Percentiles rank a stretch among this genome's conserved stretches.
These are phyloP conservation scores for Pythium chondricola DNA, from an alignment of 352 stramenopile genomes.

Conservation along the genomic window DNA sequence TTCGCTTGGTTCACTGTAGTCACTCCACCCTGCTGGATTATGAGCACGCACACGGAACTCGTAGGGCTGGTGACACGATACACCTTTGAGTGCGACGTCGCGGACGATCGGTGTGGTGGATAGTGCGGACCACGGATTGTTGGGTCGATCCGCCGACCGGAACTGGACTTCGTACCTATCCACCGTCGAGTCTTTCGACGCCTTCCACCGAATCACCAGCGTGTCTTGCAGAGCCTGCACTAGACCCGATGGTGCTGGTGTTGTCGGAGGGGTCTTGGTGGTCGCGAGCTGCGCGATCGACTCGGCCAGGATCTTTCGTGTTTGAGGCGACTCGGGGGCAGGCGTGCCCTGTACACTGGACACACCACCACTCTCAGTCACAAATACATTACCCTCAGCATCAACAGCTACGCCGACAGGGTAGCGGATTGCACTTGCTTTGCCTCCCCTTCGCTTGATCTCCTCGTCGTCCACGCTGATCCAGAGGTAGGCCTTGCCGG, in stretches of 20 bases:
- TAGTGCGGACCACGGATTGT: constrained; percentile 44
- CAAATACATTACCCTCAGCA: constrained; percentile 62
- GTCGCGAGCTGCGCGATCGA: constrained; percentile 55
- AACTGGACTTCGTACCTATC: constrained; percentile 77
- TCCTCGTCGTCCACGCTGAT: constrained; percentile 63
- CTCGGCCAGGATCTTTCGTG: constrained; percentile 49
- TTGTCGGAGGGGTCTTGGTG: constrained; percentile 31
- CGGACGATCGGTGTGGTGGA: constrained; percentile 28
- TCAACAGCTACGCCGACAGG: constrained; percentile 66
- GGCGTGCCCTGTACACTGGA: background rate
- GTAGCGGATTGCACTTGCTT: constrained; percentile 45
- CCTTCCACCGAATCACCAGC: constrained; percentile 55
- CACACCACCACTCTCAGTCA: constrained; percentile 28
- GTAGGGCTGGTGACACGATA: constrained; percentile 45
- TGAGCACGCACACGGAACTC: constrained; percentile 56
- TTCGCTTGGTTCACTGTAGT: constrained; percentile 44
- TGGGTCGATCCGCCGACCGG: constrained; percentile 33
- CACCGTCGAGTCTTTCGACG: constrained; percentile 47
- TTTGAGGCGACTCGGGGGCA: constrained; percentile 5
- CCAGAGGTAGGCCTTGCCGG: constrained; percentile 67
- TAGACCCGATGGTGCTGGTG: constrained; percentile 33
- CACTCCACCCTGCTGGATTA: constrained; percentile 63
- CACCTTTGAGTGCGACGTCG: constrained; percentile 30
- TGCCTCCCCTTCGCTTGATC: constrained; percentile 43
- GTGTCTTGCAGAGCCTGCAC: constrained; percentile 44